Evolutionary conservation across 768 basidiomycete species (phyloP).

Genomic region (Dentipellis sp.): DNA sequence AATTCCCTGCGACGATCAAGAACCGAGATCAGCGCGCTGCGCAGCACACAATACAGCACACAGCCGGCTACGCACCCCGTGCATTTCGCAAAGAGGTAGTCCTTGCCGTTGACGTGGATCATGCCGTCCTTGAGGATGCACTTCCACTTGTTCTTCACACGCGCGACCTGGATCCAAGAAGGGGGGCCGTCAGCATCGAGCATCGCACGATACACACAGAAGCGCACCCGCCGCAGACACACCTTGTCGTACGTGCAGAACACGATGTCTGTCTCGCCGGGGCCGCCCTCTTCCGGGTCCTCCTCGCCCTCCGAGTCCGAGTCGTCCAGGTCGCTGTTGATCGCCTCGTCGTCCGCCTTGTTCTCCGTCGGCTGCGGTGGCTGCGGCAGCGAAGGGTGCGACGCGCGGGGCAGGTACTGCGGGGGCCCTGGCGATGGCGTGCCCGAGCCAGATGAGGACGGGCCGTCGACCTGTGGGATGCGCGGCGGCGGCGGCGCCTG

Average conservation of each 20-base stretch:
- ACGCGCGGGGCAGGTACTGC: slow-evolving; percentile 57
- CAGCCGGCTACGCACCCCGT: slow-evolving; percentile 53
- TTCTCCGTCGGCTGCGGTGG: slow-evolving; percentile 30
- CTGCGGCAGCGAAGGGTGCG: slow-evolving; percentile 73
- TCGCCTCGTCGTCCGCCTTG: slow-evolving; percentile 62
- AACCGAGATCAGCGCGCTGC: background rate
- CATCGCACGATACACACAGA: background rate
- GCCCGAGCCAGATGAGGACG: slow-evolving; percentile 57
- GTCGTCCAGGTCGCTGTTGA: slow-evolving; percentile 96
- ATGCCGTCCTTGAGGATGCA: slow-evolving; percentile 96
- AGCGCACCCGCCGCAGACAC: slow-evolving; percentile 8
- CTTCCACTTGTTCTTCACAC: slow-evolving; percentile 99
- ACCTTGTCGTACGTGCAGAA: slow-evolving; percentile 99
- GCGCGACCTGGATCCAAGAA: slow-evolving; percentile 58
- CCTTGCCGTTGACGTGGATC: slow-evolving; percentile 93
- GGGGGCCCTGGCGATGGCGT: slow-evolving; percentile 58
- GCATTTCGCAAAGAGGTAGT: slow-evolving; percentile 96
- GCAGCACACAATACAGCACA: background rate
- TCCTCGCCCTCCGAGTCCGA: slow-evolving; percentile 84
- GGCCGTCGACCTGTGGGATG: slow-evolving; percentile 80
- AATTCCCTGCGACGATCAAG: slow-evolving; percentile 20
- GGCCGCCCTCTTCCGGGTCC: slow-evolving; percentile 68
- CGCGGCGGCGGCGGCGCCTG: slow-evolving; percentile 10
- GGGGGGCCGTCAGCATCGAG: slow-evolving; percentile 1
- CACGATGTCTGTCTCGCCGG: slow-evolving; percentile 81